phyloP scores from a whole-genome alignment of 2,329 filamentous ascomycete genomes.

The Colletotrichum camelliae region DNA sequence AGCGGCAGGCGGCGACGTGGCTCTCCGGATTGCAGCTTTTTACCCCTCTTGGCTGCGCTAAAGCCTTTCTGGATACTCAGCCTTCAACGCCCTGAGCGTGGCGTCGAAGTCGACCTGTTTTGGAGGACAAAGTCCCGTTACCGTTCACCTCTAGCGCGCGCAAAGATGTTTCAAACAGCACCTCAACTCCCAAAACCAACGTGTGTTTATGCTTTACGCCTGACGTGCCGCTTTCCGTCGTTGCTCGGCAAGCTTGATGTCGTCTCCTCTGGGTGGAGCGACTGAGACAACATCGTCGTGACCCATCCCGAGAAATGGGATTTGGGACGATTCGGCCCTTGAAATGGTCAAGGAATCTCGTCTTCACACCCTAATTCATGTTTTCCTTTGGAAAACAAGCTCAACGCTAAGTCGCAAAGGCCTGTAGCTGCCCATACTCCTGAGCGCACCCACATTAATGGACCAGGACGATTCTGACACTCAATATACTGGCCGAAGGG shows the following conservation, averaged over 20 bases:
- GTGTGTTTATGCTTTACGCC: neutral
- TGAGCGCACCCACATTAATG: neutral
- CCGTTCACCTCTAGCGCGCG: neutral
- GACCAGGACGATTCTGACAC: neutral
- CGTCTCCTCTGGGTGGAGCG: neutral
- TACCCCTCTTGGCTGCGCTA: neutral
- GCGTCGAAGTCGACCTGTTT: neutral
- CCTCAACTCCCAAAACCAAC: neutral
- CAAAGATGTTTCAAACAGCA: constrained; percentile 8
- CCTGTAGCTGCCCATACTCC: neutral
- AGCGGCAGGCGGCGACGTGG: neutral
- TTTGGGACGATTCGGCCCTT: neutral
- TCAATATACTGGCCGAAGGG: neutral
- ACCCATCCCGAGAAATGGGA: neutral
- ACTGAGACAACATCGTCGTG: neutral
- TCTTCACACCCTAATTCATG: neutral
- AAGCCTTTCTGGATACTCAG: neutral
- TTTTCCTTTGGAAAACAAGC: constrained; percentile 10
- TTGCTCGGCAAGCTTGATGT: neutral
- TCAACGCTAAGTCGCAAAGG: constrained; percentile 8
- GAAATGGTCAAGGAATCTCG: neutral
- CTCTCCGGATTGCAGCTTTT: neutral
- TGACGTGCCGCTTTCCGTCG: neutral
- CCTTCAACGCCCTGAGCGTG: constrained; percentile 6
- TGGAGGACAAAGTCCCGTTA: neutral